phyloP scores from a whole-genome alignment of 768 basidiomycete genomes.

The Phlebiopsis gigantea region DNA sequence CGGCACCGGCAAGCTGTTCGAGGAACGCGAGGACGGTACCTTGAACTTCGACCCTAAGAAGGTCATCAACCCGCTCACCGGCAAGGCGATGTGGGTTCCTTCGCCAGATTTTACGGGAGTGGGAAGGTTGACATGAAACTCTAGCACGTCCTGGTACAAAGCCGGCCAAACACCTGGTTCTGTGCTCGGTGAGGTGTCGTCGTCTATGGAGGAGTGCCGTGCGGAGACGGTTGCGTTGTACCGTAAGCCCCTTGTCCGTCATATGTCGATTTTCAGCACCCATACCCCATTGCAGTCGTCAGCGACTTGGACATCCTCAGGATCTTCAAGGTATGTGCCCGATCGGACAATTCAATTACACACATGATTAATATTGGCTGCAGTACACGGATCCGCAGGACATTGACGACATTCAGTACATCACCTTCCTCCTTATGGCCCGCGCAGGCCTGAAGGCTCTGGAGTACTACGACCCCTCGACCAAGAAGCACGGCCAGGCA shows the following conservation, averaged over 20 bases:
- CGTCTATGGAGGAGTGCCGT: slow-evolving; percentile 91
- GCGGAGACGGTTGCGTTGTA: slow-evolving; percentile 84
- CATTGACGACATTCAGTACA: slow-evolving; percentile 72
- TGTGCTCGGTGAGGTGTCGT: slow-evolving; percentile 81
- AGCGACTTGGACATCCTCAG: slow-evolving; percentile 71
- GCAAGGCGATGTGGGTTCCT: slow-evolving; percentile 56
- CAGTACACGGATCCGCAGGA: slow-evolving; percentile 67
- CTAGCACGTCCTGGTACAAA: slow-evolving; percentile 81
- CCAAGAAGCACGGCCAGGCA: slow-evolving; percentile 81
- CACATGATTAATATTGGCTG: background rate
- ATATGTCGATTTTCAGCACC: background rate
- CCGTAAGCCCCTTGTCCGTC: slow-evolving; percentile 39
- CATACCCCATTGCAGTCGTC: slow-evolving; percentile 41
- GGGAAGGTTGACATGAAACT: background rate
- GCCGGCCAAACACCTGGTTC: slow-evolving; percentile 80
- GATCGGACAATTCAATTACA: background rate
- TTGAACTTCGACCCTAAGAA: slow-evolving; percentile 79
- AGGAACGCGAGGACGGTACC: slow-evolving; percentile 68
- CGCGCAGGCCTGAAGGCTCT: slow-evolving; percentile 73
- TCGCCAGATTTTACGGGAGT: background rate
- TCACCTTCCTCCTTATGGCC: slow-evolving; percentile 85
- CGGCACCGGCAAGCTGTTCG: slow-evolving; percentile 79
- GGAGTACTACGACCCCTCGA: slow-evolving; percentile 78
- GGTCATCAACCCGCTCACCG: slow-evolving; percentile 78
- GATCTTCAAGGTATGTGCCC: slow-evolving; percentile 64